These are phyloP conservation scores for Ceratocystis cubensis DNA, from an alignment of 2,329 filamentous ascomycete species.

Conservation along the genomic window DNA sequence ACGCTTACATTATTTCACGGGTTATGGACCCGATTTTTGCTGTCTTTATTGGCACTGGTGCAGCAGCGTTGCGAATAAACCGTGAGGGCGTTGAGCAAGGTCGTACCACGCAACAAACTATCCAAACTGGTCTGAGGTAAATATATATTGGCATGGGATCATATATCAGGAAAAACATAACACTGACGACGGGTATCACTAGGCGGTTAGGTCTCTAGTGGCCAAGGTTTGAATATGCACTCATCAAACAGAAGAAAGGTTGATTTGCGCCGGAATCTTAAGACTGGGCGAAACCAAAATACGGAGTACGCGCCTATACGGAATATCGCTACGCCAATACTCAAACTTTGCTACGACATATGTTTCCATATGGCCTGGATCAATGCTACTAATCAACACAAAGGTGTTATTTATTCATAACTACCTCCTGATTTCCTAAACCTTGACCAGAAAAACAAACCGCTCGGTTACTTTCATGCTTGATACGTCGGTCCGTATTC, in stretches of 20 bases:
- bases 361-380: background rate
- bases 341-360: background rate
- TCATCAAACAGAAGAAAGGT: background rate
- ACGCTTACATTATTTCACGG: conserved; percentile 48
- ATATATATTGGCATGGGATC: conserved; percentile 14
- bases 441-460: background rate
- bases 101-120: conserved; percentile 38
- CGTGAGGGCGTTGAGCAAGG: conserved; percentile 49
- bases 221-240: background rate
- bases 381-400: background rate
- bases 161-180: too few species aligned
- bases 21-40: conserved; percentile 48
- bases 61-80: conserved; percentile 45
- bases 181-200: conserved; percentile 11
- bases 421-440: background rate
- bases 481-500: conserved; percentile 47
- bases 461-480: conserved; percentile 24
- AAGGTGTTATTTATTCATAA: background rate
- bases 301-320: background rate
- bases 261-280: background rate
- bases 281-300: background rate
- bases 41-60: conserved; percentile 42
- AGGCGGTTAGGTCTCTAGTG: conserved; percentile 24
- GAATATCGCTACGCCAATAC: background rate
- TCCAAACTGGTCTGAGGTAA: conserved; percentile 36